Evolutionary conservation across 2,329 filamentous ascomycete species (phyloP).

Genomic region (Aspergillus sp.): DNA sequence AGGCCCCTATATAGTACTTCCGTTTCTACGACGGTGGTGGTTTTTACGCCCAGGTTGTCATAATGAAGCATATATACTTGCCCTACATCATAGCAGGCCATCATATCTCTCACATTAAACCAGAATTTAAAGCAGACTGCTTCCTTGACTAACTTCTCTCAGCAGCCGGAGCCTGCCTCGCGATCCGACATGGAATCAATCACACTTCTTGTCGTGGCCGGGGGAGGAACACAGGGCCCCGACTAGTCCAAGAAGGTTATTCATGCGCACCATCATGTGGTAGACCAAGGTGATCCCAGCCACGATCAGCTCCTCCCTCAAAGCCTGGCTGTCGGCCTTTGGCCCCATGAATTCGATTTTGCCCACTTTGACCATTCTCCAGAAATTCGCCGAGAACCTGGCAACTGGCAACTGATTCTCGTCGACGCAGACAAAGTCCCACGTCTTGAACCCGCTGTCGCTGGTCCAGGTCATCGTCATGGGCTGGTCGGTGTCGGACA

Average conservation of each 20-base stretch:
- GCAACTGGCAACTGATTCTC: conserved; percentile 20
- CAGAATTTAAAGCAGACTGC: too few relatives aligned
- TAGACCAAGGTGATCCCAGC: conserved; percentile 19
- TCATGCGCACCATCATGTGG: conserved; percentile 16
- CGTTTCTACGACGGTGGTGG: too few relatives aligned
- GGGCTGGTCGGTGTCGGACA: conserved; percentile 11
- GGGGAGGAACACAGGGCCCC: conserved; percentile 12
- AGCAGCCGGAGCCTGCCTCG: too few relatives aligned
- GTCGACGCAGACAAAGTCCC: conserved; percentile 24
- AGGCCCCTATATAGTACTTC: too few relatives aligned
- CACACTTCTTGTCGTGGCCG: neutral
- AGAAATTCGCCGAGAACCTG: conserved; percentile 15
- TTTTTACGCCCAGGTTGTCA: too few relatives aligned
- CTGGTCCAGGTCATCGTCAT: conserved; percentile 21
- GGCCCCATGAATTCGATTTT: conserved; percentile 19
- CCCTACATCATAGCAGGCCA: too few relatives aligned
- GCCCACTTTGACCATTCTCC: conserved; percentile 17
- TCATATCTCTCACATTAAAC: too few relatives aligned
- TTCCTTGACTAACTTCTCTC: too few relatives aligned
- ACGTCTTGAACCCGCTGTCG: conserved; percentile 15
- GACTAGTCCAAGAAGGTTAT: conserved; percentile 15
- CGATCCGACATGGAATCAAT: too few relatives aligned
- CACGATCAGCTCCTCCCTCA: conserved; percentile 22
- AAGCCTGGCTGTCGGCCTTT: conserved; percentile 6
- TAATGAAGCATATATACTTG: too few relatives aligned